Conservation (phyloP, 139 green algal genomes). For the Micromonas pusilla region DNA sequence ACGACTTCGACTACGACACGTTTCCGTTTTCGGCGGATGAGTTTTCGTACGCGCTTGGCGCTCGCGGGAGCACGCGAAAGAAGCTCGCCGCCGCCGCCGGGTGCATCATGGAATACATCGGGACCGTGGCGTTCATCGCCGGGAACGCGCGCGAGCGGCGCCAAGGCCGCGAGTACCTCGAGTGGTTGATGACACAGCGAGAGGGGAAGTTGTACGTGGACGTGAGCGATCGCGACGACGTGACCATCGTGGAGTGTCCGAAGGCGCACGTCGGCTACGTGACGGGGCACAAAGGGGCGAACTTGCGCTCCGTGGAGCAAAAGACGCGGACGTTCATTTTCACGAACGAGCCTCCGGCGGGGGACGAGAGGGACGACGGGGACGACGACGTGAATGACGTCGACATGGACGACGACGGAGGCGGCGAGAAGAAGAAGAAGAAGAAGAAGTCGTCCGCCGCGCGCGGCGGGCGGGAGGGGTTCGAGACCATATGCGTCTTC, state of each 20-base stretch:
- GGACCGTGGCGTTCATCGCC: not conserved
- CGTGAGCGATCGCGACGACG: not conserved
- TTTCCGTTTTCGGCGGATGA: slow-evolving; percentile 11
- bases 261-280: not conserved
- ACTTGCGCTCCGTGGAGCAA: not conserved
- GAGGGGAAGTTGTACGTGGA: slow-evolving; percentile 1
- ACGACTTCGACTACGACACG: slow-evolving; percentile 11
- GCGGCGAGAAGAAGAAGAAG: not conserved
- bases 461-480: not conserved
- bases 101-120: slow-evolving; percentile 22
- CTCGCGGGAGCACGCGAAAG: slow-evolving; percentile 9
- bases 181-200: slow-evolving; percentile 10
- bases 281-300: not conserved
- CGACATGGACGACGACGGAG: not conserved
- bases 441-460: too few species aligned
- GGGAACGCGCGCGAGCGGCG: not conserved
- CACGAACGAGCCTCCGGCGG: not conserved
- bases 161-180: slow-evolving; percentile 12
- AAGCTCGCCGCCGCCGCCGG: slow-evolving; percentile 13
- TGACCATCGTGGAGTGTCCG: not conserved
- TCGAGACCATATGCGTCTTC: not conserved
- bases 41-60: slow-evolving; percentile 7
- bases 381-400: not conserved
- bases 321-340: not conserved
- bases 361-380: not conserved